Evolutionary conservation across 441 rosid genomes (phyloP).

Genomic region (Aleurites moluccanus): DNA sequence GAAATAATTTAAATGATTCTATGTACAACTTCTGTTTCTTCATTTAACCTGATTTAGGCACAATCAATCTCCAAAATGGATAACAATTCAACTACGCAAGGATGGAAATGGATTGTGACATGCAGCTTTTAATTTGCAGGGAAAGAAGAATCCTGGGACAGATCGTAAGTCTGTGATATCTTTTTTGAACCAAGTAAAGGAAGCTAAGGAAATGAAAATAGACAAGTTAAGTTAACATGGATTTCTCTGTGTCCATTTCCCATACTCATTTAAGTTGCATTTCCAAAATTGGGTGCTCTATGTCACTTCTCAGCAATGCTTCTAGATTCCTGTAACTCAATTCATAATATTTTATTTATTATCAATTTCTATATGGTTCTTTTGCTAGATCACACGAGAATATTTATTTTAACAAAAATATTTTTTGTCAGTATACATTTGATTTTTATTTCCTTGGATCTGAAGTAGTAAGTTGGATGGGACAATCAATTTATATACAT

Average conservation of each 20-base stretch:
- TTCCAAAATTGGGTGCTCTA: neutral
- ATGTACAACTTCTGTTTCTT: neutral
- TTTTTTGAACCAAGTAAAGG: slow-evolving; percentile 55
- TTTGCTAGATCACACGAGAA: neutral
- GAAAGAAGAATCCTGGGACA: slow-evolving; percentile 84
- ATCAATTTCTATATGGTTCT: neutral
- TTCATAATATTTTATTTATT: neutral
- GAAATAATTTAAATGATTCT: too few species aligned
- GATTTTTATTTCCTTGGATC: neutral
- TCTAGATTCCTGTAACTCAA: neutral
- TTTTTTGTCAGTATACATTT: neutral
- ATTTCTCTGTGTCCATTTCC: too few species aligned
- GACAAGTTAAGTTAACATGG: slow-evolving; percentile 50
- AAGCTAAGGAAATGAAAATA: slow-evolving; percentile 78
- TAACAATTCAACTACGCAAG: neutral
- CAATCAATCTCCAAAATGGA: neutral
- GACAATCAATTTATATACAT: neutral
- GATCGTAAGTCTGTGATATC: slow-evolving; percentile 54
- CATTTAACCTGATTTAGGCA: neutral
- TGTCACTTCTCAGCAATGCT: neutral
- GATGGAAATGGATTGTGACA: neutral
- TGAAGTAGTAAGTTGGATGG: neutral
- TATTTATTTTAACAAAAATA: neutral
- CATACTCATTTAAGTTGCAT: neutral
- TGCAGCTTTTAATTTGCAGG: slow-evolving; percentile 42